Percentiles rank a stretch among this genome's conserved stretches.
Conservation (phyloP, 148 eudicot species). For the Persicaria tinctoria region DNA sequence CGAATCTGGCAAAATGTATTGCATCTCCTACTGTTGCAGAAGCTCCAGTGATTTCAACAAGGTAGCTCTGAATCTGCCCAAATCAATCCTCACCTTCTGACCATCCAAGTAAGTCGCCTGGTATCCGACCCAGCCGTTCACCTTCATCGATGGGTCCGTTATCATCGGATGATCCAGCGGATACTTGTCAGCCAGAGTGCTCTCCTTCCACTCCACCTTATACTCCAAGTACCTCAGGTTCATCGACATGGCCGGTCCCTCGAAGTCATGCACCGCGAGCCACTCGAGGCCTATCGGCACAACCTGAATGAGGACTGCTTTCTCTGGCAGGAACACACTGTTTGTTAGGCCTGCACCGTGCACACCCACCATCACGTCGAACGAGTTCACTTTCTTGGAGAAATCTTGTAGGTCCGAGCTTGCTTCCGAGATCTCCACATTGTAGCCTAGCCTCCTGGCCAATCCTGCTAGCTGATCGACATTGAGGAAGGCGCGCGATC, state of each 20-base stretch:
- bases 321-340: constrained; percentile 47
- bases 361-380: constrained; percentile 60
- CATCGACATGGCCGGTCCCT: constrained; percentile 42
- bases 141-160: neutral
- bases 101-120: constrained; percentile 13
- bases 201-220: constrained; percentile 21
- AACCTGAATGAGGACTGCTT: constrained; percentile 57
- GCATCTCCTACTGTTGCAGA: neutral
- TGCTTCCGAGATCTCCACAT: constrained; percentile 34
- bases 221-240: constrained; percentile 48
- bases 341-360: constrained; percentile 81
- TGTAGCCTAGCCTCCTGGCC: constrained; percentile 33
- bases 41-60: constrained; percentile 5
- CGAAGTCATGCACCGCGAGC: constrained; percentile 29
- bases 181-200: neutral
- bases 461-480: constrained; percentile 23
- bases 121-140: neutral
- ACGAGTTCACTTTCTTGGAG: constrained; percentile 42
- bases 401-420: constrained; percentile 11
- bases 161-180: neutral
- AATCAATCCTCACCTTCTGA: constrained; percentile 8
- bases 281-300: constrained; percentile 44
- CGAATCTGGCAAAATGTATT: too few species aligned
- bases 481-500: constrained; percentile 32
- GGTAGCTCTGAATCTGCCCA: neutral